A percentile compares a stretch with the other conserved stretches of the same genome.
phyloP scores from a whole-genome alignment of 208 protist genomes.

The Leishmania amazonensis region DNA sequence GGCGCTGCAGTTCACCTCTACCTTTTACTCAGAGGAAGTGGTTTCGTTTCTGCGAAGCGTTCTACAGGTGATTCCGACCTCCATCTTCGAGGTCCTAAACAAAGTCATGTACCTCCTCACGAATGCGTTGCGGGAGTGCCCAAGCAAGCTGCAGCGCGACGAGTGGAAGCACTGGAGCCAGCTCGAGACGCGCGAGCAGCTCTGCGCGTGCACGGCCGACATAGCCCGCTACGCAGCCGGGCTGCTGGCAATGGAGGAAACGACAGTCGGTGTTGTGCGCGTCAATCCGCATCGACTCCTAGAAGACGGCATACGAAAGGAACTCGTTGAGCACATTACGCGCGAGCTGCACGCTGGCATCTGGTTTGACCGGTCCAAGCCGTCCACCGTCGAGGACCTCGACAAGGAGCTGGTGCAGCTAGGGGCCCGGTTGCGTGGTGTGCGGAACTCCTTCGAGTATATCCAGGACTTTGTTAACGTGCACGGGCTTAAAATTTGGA shows the following conservation, averaged over 20 bases:
- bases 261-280: conserved; percentile 96
- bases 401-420: conserved; percentile 84
- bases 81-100: conserved; percentile 95
- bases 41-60: conserved; percentile 94
- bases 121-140: conserved; percentile 69
- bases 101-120: conserved; percentile 95
- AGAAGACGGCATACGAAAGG: conserved; percentile 97
- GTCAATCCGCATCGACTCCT: conserved; percentile 96
- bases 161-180: conserved; percentile 89
- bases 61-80: conserved; percentile 96
- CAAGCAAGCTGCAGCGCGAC: conserved; percentile 64
- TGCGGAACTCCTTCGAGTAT: conserved; percentile 95
- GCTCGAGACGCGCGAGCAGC: conserved; percentile 83
- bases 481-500: conserved; percentile 96
- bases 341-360: conserved; percentile 73
- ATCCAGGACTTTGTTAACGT: conserved; percentile 98
- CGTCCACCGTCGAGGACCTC: conserved; percentile 41
- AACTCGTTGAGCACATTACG: conserved; percentile 88
- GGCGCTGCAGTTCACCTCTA: conserved; percentile 90
- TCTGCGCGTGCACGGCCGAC: conserved; percentile 91
- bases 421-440: conserved; percentile 83
- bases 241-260: conserved; percentile 98
- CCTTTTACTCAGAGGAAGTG: conserved; percentile 94
- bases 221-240: conserved; percentile 96
- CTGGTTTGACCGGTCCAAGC: conserved; percentile 53